These are phyloP conservation scores for Euphorbia peplus DNA, from an alignment of 345 rosid species.

Conservation along the genomic window DNA sequence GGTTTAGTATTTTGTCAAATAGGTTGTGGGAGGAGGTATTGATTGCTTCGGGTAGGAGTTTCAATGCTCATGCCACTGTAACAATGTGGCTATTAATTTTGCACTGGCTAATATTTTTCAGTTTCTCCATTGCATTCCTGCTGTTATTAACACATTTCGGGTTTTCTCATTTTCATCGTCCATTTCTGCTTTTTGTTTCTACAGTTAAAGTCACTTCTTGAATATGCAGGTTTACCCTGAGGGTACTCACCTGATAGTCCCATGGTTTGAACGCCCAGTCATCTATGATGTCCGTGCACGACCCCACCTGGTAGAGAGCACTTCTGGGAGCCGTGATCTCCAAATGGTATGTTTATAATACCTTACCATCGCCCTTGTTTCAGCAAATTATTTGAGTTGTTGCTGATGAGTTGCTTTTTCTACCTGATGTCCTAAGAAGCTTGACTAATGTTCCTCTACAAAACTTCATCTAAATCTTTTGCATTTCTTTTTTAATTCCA, in stretches of 20 bases:
- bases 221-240: constrained; percentile 77
- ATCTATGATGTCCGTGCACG: constrained; percentile 95
- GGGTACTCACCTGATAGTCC: constrained; percentile 88
- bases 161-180: neutral
- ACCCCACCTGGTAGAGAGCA: constrained; percentile 85
- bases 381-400: neutral
- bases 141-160: neutral
- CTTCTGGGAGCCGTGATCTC: constrained; percentile 94
- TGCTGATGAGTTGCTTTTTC: neutral
- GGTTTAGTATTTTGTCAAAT: neutral
- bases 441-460: neutral
- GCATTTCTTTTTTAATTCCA: neutral
- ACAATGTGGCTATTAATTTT: neutral
- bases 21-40: neutral
- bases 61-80: neutral
- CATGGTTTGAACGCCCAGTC: constrained; percentile 88
- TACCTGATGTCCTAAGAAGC: neutral
- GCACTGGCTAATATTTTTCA: neutral
- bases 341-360: constrained; percentile 58
- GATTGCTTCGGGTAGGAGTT: neutral
- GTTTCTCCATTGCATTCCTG: neutral
- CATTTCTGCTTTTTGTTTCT: neutral
- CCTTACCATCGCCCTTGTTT: neutral
- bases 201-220: neutral
- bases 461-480: neutral